These are phyloP conservation scores for Podosphaera xanthii DNA, from an alignment of 2,329 filamentous ascomycete genomes.

Conservation along the genomic window DNA sequence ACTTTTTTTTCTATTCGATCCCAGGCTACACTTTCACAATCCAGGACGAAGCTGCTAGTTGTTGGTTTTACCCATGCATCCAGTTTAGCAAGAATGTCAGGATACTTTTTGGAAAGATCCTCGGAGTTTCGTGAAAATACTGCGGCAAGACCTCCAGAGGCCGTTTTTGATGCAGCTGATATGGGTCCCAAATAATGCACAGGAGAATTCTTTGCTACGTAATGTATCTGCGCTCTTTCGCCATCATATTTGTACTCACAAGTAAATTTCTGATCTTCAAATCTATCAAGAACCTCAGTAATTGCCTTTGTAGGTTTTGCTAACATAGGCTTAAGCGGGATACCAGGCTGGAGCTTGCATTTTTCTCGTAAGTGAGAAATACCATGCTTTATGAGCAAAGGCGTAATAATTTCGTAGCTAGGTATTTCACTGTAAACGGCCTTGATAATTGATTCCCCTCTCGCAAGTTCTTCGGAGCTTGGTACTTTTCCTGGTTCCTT, in stretches of 20 bases:
- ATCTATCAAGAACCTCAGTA: conserved; percentile 88
- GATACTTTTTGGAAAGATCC: conserved; percentile 92
- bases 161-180: conserved; percentile 33
- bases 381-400: conserved; percentile 67
- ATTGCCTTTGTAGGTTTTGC: conserved; percentile 97
- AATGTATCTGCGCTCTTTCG: conserved; percentile 95
- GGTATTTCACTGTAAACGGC: conserved; percentile 85
- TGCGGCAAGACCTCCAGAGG: conserved; percentile 44
- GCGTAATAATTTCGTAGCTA: conserved; percentile 86
- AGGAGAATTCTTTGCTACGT: conserved; percentile 60
- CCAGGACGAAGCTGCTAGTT: conserved; percentile 89
- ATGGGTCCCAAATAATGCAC: conserved; percentile 42
- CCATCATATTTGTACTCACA: conserved; percentile 99
- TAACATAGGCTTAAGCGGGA: conserved; percentile 94
- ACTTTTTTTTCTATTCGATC: conserved; percentile 90
- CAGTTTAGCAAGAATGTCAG: conserved; percentile 76
- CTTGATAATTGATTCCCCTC: conserved; percentile 72
- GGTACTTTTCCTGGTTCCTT: conserved; percentile 41
- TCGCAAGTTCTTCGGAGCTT: conserved; percentile 52
- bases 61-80: conserved; percentile 72
- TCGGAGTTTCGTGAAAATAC: conserved; percentile 97
- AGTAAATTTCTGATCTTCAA: conserved; percentile 85
- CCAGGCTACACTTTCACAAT: conserved; percentile 96
- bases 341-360: conserved; percentile 80
- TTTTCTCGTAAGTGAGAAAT: conserved; percentile 61